Conservation (phyloP, 371 early-diverging fungal genomes). For the Catenaria anguillulae region DNA sequence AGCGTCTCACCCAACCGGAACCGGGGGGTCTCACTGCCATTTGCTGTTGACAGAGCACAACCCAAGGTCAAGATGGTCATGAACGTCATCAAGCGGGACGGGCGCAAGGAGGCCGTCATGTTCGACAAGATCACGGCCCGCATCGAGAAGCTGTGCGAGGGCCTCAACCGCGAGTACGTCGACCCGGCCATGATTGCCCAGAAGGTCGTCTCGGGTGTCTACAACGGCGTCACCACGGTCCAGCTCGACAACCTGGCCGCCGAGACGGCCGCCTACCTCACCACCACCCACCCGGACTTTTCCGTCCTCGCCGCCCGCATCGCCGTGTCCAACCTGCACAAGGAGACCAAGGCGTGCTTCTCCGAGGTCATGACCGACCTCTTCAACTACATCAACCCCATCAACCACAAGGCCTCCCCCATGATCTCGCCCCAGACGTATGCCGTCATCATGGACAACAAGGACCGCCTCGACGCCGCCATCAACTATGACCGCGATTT, state of each 20-base stretch:
- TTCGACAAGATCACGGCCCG: slow-evolving; percentile 94
- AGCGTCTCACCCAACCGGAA: no score
- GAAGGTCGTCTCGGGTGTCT: slow-evolving; percentile 91
- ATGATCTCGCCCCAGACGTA: slow-evolving; percentile 73
- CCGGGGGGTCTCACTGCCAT: no score
- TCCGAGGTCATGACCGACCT: slow-evolving; percentile 77
- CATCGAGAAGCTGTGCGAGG: slow-evolving; percentile 84
- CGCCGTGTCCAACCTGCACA: slow-evolving; percentile 93
- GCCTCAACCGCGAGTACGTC: slow-evolving; percentile 79
- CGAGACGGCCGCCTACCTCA: slow-evolving; percentile 93
- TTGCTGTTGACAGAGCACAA: no score
- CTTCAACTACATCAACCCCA: slow-evolving; percentile 74
- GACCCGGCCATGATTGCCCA: slow-evolving; percentile 83
- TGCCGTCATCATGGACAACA: slow-evolving; percentile 52
- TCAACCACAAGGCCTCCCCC: slow-evolving; percentile 64
- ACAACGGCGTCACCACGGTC: slow-evolving; percentile 89
- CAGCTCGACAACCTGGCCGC: slow-evolving; percentile 95
- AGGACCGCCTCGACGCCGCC: slow-evolving; percentile 72
- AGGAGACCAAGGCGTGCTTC: slow-evolving; percentile 87
- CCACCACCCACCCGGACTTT: slow-evolving; percentile 96
- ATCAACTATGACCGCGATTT: slow-evolving; percentile 94
- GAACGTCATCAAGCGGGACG: no score
- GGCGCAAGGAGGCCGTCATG: slow-evolving; percentile 74
- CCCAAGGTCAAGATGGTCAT: no score
- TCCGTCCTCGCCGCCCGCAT: slow-evolving; percentile 94